These are phyloP conservation scores for Mariannaea elegans DNA, from an alignment of 2,329 filamentous ascomycete species.

Conservation along the genomic window DNA sequence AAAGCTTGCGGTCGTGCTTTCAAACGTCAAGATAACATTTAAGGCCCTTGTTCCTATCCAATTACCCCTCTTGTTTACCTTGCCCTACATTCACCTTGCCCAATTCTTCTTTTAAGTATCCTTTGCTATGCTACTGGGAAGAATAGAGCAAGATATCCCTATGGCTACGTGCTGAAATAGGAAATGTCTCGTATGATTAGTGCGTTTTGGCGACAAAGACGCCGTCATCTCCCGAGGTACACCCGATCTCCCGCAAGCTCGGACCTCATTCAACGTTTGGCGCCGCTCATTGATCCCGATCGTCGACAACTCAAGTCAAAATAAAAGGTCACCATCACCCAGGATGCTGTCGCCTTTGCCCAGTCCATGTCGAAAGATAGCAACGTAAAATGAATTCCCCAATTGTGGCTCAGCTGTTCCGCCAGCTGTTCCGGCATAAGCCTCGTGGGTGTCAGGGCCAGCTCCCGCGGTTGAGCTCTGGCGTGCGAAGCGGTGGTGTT, in stretches of 20 bases:
- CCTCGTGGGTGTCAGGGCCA: slow-evolving; percentile 46
- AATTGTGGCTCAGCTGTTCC: slow-evolving; percentile 79
- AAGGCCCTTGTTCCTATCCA: no score
- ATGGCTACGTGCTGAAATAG: slow-evolving; percentile 17
- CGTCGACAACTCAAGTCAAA: slow-evolving; percentile 12
- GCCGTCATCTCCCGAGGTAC: slow-evolving; percentile 35
- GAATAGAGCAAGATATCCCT: not conserved
- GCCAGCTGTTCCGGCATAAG: slow-evolving; percentile 80
- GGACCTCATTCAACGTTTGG: slow-evolving; percentile 22
- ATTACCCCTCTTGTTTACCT: no score
- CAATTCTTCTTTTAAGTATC: no score
- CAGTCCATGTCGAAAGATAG: slow-evolving; percentile 14
- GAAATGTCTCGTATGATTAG: slow-evolving; percentile 29
- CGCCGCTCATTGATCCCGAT: not conserved
- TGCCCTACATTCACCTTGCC: no score
- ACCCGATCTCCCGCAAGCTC: slow-evolving; percentile 25
- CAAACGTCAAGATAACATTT: no score
- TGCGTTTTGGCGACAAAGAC: not conserved
- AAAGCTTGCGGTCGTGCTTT: no score
- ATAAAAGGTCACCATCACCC: not conserved
- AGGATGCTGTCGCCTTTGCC: slow-evolving; percentile 12
- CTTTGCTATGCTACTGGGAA: not conserved
- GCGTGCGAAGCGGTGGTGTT: slow-evolving; percentile 17
- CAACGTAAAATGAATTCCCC: slow-evolving; percentile 78
- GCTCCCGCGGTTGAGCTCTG: slow-evolving; percentile 36